Base-by-base conservation (phyloP, 2,329 filamentous ascomycete species). In the Rhynchosporium agropyri region DNA sequence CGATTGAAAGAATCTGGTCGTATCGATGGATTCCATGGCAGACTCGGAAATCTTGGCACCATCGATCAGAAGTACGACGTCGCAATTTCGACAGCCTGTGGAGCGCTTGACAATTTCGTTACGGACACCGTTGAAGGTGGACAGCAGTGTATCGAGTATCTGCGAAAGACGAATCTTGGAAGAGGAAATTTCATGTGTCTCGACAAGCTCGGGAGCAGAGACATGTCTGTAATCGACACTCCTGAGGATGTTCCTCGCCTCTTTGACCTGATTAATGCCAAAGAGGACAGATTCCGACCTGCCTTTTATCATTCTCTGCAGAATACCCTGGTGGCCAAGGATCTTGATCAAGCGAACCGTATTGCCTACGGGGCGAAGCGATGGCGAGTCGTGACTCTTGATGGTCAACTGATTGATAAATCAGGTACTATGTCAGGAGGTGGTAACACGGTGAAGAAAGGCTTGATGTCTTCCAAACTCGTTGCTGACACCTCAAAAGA, bases 401-500 rank as follows among this genome's bases (percentile, higher is more conserved):
- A 93, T 65, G 95, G 95, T 55, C 93, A 97, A 76, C 83, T 99
- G 58, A 98, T 99, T 69, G 95, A 99, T 79, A 96, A 96, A 75
- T 97, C 94, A 0, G 95, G 95, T 81, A 98, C 95, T 42, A 98
- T 99, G 95, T 97, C 91, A 63, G 95, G 95, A 80, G 95, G 95
- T 81, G 95, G 95, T 62, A 94, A 86, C 51, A 90, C 91, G 15
- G 91, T 95, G 62, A 93, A 94, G 71, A 92, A 89, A 73, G 96
- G 96, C 0, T 87, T 92, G 62, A 99, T 99, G 96, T 98, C 94
- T 0, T 96, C 93, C 10, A 98, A 97, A 77, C 87, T 96, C 51
- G 88, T 90, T n/a, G 85, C 91, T 1, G 92, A 96, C 63, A 90
- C 89, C 15, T 90, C 87, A 58, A 93, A 92, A 75, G 94, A 98